Conservation (phyloP, 768 basidiomycete genomes). For the Mycena leptocephala region DNA sequence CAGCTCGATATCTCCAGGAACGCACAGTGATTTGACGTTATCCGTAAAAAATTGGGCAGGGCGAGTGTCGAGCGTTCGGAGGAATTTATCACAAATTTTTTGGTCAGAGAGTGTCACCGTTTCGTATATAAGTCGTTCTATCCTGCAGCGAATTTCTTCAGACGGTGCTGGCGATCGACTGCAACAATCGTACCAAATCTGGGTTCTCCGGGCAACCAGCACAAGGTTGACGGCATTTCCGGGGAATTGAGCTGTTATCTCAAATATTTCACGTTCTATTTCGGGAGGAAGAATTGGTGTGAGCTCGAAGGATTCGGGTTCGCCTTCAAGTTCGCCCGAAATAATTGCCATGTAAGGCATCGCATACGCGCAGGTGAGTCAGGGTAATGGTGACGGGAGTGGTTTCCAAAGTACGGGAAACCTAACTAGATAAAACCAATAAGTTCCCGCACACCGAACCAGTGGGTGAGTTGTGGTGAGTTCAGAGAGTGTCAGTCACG, state of each 20-base stretch:
- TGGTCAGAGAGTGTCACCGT: constrained; percentile 39
- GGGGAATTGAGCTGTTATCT: constrained; percentile 38
- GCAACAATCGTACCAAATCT: constrained; percentile 37
- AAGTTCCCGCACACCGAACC: no score
- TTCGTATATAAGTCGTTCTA: constrained; percentile 43
- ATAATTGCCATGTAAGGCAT: constrained; percentile 1
- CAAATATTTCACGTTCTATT: constrained; percentile 45
- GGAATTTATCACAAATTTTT: constrained; percentile 35
- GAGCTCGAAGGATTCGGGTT: no score
- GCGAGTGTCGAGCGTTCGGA: constrained; percentile 36
- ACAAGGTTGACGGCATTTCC: constrained; percentile 38
- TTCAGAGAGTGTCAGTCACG: background rate
- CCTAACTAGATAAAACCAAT: no score
- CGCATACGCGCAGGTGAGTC: background rate
- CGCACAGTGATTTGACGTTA: constrained; percentile 46
- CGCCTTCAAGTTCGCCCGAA: no score
- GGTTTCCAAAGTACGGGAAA: no score
- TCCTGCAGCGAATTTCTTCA: constrained; percentile 31
- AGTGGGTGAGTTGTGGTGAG: background rate
- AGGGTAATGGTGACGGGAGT: background rate
- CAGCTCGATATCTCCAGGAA: constrained; percentile 41
- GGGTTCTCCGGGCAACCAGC: constrained; percentile 41
- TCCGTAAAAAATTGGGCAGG: constrained; percentile 39
- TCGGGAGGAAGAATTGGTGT: constrained; percentile 38
- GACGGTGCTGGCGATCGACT: background rate